A percentile compares a stretch with the other conserved stretches of the same genome.
These are phyloP conservation scores for Primulina eburnea DNA, from an alignment of 257 asterid species.

Conservation along the genomic window DNA sequence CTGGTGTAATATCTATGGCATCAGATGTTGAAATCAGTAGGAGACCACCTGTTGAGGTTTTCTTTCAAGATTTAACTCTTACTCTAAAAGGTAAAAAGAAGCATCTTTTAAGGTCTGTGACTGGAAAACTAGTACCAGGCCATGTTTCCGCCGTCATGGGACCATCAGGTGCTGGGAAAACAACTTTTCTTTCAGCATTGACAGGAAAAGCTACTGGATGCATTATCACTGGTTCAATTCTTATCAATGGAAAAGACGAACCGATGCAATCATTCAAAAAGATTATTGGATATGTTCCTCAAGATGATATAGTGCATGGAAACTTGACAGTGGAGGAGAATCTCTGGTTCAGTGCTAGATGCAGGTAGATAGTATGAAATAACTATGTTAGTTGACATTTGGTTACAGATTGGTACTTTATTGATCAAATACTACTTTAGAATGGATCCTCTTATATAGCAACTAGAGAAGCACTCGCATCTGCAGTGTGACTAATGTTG, in stretches of 20 bases:
- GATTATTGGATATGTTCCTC: constrained; percentile 92
- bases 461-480: not conserved
- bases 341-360: constrained; percentile 99
- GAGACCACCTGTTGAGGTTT: constrained; percentile 82
- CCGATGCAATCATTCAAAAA: constrained; percentile 81
- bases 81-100: constrained; percentile 81
- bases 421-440: not conserved
- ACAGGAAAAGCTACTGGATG: constrained; percentile 95
- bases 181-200: constrained; percentile 93
- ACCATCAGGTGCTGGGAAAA: constrained; percentile 98
- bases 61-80: constrained; percentile 81
- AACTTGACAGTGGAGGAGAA: constrained; percentile 98
- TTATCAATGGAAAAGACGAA: constrained; percentile 73
- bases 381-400: not conserved
- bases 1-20: constrained; percentile 85
- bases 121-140: constrained; percentile 85
- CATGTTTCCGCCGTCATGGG: constrained; percentile 99
- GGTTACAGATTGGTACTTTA: not conserved
- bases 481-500: not conserved
- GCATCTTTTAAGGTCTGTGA: constrained; percentile 80
- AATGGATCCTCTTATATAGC: not conserved
- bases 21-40: constrained; percentile 54
- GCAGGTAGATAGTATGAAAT: constrained; percentile 58
- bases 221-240: constrained; percentile 67
- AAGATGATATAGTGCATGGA: constrained; percentile 97